These are phyloP conservation scores for Boletus bicolor DNA, from an alignment of 768 basidiomycete genomes.

Conservation along the genomic window DNA sequence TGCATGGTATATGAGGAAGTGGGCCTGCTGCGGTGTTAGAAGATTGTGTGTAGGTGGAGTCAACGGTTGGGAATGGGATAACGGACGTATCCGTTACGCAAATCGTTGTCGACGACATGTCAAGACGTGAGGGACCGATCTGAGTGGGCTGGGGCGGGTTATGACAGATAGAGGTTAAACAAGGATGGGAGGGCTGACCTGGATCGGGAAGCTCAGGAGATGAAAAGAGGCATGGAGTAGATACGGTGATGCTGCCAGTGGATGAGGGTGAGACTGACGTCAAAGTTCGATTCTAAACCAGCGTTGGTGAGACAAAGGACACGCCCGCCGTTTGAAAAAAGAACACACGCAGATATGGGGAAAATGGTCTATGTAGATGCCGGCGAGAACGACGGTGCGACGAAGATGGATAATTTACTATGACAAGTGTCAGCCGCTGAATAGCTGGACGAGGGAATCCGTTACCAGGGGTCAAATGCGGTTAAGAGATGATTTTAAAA, in stretches of 20 bases:
- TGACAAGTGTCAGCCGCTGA: slow-evolving; percentile 10
- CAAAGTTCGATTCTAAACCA: slow-evolving; percentile 15
- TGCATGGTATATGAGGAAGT: slow-evolving; percentile 63
- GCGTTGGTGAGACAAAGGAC: slow-evolving; percentile 9
- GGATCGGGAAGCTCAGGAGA: slow-evolving; percentile 7
- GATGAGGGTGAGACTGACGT: slow-evolving; percentile 4
- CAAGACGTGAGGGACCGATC: background rate
- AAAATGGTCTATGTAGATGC: slow-evolving; percentile 3
- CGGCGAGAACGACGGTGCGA: slow-evolving; percentile 5
- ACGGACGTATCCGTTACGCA: slow-evolving; percentile 26
- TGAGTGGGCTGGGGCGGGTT: background rate
- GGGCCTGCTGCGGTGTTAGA: slow-evolving; percentile 57
- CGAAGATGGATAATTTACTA: slow-evolving; percentile 19
- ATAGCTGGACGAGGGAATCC: background rate
- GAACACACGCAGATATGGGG: slow-evolving; percentile 6
- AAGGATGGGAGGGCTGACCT: slow-evolving; percentile 2
- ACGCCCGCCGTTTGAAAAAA: slow-evolving; percentile 3
- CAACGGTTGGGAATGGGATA: slow-evolving; percentile 27
- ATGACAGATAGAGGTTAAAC: background rate
- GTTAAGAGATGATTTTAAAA: background rate
- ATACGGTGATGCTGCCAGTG: background rate
- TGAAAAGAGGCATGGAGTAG: slow-evolving; percentile 19
- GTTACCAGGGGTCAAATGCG: slow-evolving; percentile 4
- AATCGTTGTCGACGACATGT: slow-evolving; percentile 24
- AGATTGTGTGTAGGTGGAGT: slow-evolving; percentile 28